Base-by-base conservation (phyloP, 1,139 yeast species). In the Yamadazyma pseudoaaseri region DNA sequence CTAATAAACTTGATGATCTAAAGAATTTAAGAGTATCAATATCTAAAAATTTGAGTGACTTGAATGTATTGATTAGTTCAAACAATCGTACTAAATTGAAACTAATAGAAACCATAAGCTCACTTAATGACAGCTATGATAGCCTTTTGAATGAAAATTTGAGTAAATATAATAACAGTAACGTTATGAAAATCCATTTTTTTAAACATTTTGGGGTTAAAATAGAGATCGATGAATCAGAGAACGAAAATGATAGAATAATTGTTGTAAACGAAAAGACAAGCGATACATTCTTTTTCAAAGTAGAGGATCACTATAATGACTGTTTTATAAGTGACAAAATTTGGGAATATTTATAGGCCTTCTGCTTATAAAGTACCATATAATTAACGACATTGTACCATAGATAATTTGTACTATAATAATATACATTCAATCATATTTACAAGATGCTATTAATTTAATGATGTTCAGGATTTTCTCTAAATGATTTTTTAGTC, bases 401-500 rank as follows among this genome's bases (percentile, higher is more conserved):
- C 26, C 20, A 28, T 31, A 27, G n/a, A 6, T 22, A 18, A 9
- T 22, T 20, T 27, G 31, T 28, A 28, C 17, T 20, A 28, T 28
- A 28, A 17, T 23, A 29, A 29, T 29, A 22, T 29, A 31, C 30
- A 26, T 30, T 24, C 6, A 12, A 5, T 30, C 30, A 35, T 36
- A 36, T 36, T 23, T 36, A 36, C 39, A 36, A 26, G 39, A 30
- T 23, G 32, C 27, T 15, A 9, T 7, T n/a, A n/a, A 9, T 16
- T 35, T 70, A 89, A 60, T 81, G 86, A 57, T 85, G 76, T 44
- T 76, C 73, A 30, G 97, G 97, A 52, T 86, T 84, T 38, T 74
- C 78, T 65, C 97, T 79, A 58, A 83, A 74, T 11, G 95, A 79
- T 43, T 78, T 59, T 63, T 84, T 86, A 37, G 97, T 90, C 95